These are phyloP conservation scores for Xylaria sp. DNA, from an alignment of 2,329 filamentous ascomycete genomes.

Conservation along the genomic window DNA sequence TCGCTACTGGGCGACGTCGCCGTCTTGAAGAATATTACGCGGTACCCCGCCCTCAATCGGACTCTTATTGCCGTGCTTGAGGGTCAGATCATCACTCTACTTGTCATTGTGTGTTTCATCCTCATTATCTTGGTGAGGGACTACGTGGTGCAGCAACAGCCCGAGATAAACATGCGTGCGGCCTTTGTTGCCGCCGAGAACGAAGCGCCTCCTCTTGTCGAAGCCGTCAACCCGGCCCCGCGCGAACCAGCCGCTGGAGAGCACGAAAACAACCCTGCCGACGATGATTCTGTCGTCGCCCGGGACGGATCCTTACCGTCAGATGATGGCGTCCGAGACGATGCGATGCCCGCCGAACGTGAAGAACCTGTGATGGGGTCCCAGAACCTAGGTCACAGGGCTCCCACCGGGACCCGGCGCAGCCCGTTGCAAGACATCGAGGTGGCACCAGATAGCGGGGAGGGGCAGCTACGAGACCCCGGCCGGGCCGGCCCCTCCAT, in stretches of 20 bases:
- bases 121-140: conserved; percentile 95
- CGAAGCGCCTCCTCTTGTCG: conserved; percentile 26
- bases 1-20: conserved; percentile 60
- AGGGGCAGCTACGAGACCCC: conserved; percentile 8
- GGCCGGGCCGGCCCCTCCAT: conserved; percentile 2
- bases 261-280: conserved; percentile 24
- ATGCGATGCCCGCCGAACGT: conserved; percentile 10
- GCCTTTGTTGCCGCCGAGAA: conserved; percentile 58
- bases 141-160: conserved; percentile 98
- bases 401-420: conserved; percentile 33
- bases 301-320: conserved; percentile 9
- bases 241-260: conserved; percentile 13
- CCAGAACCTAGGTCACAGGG: conserved; percentile 26
- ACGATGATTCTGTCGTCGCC: conserved; percentile 14
- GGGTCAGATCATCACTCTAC: conserved; percentile 88
- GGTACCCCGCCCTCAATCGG: conserved; percentile 73
- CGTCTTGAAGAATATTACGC: conserved; percentile 65
- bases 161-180: conserved; percentile 80
- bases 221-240: conserved; percentile 14
- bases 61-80: conserved; percentile 82
- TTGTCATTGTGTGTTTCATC: conserved; percentile 93
- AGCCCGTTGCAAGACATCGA: conserved; percentile 29
- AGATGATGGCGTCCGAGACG: conserved; percentile 17
- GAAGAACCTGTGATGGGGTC: conserved; percentile 19
- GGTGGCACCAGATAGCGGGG: neutral